These are phyloP conservation scores for Citeromyces siamensis DNA, from an alignment of 1,139 yeast genomes.

Conservation along the genomic window DNA sequence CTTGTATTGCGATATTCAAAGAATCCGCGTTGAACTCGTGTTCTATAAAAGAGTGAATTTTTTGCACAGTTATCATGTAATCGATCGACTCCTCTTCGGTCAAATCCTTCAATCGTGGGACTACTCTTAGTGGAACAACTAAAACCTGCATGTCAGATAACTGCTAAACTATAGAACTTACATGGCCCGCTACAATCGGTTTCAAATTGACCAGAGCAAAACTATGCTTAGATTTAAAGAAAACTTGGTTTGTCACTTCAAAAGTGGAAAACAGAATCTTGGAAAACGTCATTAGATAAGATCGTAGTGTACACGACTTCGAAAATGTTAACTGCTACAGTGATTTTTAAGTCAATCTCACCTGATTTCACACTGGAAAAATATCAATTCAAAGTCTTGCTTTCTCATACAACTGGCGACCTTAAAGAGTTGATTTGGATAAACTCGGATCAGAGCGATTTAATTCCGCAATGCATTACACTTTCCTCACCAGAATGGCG, in stretches of 20 bases:
- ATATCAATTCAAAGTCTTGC: not conserved
- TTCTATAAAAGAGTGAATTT: constrained; percentile 54
- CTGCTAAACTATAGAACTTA: constrained; percentile 8
- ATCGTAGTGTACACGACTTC: not conserved
- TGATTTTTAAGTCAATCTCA: no score
- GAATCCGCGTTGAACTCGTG: constrained; percentile 64
- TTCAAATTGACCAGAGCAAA: constrained; percentile 81
- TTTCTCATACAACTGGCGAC: not conserved
- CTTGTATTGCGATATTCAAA: constrained; percentile 83
- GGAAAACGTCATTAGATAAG: not conserved
- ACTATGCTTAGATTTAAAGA: constrained; percentile 31
- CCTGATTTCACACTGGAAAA: not conserved
- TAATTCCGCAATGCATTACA: not conserved
- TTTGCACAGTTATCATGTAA: constrained; percentile 66
- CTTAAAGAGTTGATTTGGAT: not conserved
- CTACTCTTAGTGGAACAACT: constrained; percentile 69
- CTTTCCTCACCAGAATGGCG: not conserved
- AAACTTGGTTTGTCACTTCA: constrained; percentile 6
- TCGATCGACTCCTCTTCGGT: constrained; percentile 64
- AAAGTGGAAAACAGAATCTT: constrained; percentile 6
- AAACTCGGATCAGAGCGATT: not conserved
- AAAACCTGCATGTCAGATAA: constrained; percentile 25
- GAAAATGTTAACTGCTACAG: no score
- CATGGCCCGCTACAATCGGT: constrained; percentile 87
- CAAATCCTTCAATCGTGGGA: constrained; percentile 53